A percentile compares a stretch with the other conserved stretches of the same genome.
phyloP scores from a whole-genome alignment of 2,329 filamentous ascomycete species.

The Fusarium transvaalense region DNA sequence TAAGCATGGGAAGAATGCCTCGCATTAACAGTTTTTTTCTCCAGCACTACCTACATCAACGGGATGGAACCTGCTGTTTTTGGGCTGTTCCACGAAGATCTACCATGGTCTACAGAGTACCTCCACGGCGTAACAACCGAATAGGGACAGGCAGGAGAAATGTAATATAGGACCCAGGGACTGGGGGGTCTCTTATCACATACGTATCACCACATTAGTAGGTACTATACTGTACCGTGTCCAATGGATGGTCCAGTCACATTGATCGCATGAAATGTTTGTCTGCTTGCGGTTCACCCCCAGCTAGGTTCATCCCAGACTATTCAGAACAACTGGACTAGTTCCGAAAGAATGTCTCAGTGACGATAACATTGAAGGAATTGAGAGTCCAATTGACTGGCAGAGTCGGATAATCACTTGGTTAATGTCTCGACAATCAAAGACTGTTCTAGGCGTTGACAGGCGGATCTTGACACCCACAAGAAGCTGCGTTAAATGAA shows the following conservation, averaged over 20 bases:
- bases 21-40: constrained; percentile 16
- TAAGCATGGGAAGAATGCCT: background rate
- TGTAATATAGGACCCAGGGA: constrained; percentile 15
- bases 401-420: constrained; percentile 23
- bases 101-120: constrained; percentile 24
- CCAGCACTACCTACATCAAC: constrained; percentile 9
- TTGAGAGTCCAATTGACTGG: constrained; percentile 34
- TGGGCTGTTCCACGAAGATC: constrained; percentile 45
- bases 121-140: constrained; percentile 29
- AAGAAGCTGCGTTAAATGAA: constrained; percentile 46
- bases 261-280: constrained; percentile 7
- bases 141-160: constrained; percentile 28
- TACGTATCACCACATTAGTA: constrained; percentile 14
- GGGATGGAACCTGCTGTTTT: constrained; percentile 37
- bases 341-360: background rate
- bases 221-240: no score
- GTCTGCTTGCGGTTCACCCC: constrained; percentile 24
- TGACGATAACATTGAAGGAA: background rate
- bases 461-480: constrained; percentile 37
- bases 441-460: constrained; percentile 34
- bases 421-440: background rate
- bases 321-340: constrained; percentile 14
- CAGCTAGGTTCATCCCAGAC: constrained; percentile 29
- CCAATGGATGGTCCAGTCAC: constrained; percentile 28
- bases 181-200: constrained; percentile 24